Base-by-base conservation (phyloP, 495 filamentous ascomycete genomes). In the Penicillium verhagenii region DNA sequence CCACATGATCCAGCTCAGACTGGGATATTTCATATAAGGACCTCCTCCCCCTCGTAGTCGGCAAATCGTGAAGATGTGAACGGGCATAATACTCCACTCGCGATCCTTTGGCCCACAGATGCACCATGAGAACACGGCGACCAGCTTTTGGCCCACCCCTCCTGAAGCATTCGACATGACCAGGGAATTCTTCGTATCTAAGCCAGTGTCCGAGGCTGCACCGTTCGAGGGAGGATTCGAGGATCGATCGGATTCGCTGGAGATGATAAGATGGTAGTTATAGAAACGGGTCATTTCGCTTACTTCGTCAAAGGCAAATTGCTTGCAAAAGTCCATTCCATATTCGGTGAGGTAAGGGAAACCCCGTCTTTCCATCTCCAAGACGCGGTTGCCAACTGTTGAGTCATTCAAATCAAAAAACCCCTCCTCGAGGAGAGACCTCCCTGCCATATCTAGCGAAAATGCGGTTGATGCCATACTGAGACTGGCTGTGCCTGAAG, bases 291-390 rank as follows among this genome's bases (percentile, higher is more conserved):
- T 53, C 14, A 38, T n/a, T 38, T n/a, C 14, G 28, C 35, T 38
- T 38, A 38, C 35, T 38, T 38, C 35, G 35, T 38, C 35, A 38
- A 38, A 60, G 58, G 38, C 35, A n/a, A 38, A 38, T 38, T 38
- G 35, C 31, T 48, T 52, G 24, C 46, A 25, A 47, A 63, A 54
- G 23, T 58, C 54, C 44, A 60, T 54, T 28, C 58, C 54, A 60
- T 60, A 60, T 60, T 60, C 58, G 33, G 58, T 57, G 58, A 58
- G 54, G 43, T 47, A 60, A 18, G 54, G 52, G 42, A 60, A 60
- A 40, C 58, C 58, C 55, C 25, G 54, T 48, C 53, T 60, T 38
- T 60, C 58, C 48, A 60, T 60, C 42, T 58, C 54, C 37, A 47
- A 48, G 25, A 60, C 49, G 44, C 54, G 45, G 42, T 60, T 40